phyloP scores from a whole-genome alignment of 2,329 filamentous ascomycete species.

The Epichloe brachyelytri region DNA sequence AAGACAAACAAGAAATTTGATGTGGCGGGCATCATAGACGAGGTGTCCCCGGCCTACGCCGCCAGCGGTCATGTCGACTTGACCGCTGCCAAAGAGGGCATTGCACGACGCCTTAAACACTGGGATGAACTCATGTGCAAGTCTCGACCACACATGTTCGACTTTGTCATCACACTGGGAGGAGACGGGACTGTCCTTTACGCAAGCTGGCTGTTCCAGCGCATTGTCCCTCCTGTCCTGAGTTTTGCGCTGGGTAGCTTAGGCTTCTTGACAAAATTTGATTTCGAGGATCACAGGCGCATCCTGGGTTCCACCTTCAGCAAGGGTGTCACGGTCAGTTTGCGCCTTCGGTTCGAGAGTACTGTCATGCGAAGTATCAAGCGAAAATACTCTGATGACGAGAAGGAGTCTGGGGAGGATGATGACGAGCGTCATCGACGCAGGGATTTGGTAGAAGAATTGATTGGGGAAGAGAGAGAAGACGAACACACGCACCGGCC shows the following conservation, averaged over 20 bases:
- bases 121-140: constrained; percentile 76
- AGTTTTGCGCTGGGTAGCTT: constrained; percentile 86
- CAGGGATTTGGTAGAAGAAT: constrained; percentile 73
- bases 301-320: constrained; percentile 61
- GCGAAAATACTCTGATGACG: constrained; percentile 19
- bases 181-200: constrained; percentile 97
- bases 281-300: constrained; percentile 61
- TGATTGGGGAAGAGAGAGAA: constrained; percentile 75
- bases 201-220: constrained; percentile 92
- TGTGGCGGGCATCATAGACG: constrained; percentile 50
- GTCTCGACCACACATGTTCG: constrained; percentile 71
- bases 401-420: constrained; percentile 20
- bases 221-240: constrained; percentile 83
- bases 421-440: constrained; percentile 24
- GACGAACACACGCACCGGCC: constrained; percentile 76
- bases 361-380: constrained; percentile 75
- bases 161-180: constrained; percentile 84
- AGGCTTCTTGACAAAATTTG: constrained; percentile 93
- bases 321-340: constrained; percentile 76
- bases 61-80: constrained; percentile 21
- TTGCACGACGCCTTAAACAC: constrained; percentile 52
- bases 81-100: constrained; percentile 20
- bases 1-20: constrained; percentile 62
- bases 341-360: constrained; percentile 82
- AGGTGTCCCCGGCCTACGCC: constrained; percentile 36